Evolutionary conservation across 768 basidiomycete genomes (phyloP), one percentile per base, ranked within the genome.

Genomic region (Agrocybe praecox): DNA sequence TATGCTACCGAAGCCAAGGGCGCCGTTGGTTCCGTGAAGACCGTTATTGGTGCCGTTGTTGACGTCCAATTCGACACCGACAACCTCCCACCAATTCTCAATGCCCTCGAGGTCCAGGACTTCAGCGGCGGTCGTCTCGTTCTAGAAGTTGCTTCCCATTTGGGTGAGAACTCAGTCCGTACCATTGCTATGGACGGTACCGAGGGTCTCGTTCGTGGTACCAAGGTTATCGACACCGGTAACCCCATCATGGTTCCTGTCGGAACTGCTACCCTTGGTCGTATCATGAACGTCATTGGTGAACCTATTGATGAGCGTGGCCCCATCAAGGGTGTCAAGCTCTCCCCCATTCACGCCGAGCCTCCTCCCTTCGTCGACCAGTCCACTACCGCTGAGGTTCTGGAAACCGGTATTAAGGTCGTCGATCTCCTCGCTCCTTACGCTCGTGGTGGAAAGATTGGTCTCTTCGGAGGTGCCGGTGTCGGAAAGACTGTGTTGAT

Each of bases 181-280:
- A 96, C 94, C 76, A 99, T 99, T 85, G 97, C 97, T 69, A 99
- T 99, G 97, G 97, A 98, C 72, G 96, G 96, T 89, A 99, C 97
- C 52, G 97, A 97, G 78, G 97, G 97, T 92, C 92, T 99, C 70
- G 96, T 99, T 64, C 95, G 97, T 78, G 97, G 97, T 49, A 92
- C 96, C 75, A 94, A 88, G 80, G 97, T 98, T 69, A 70, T 97
- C 69, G 97, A 98, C 78, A 97, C 96, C 36, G 97, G 97, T 72
- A 81, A 89, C 49, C 97, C 97, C 75, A 99, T 99, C 77, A 83
- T 84, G 77, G 93, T 99, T 61, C 97, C 97, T 65, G 97, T 99
- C 69, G 97, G 97, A 62, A 86, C 85, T 59, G 93, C 84, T 56
- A 96, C 93, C 55, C 89, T 99, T 57, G 97, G 97, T 49, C 94